Conservation (phyloP, 2,329 filamentous ascomycete genomes). For the Macroventuria anomochaeta region DNA sequence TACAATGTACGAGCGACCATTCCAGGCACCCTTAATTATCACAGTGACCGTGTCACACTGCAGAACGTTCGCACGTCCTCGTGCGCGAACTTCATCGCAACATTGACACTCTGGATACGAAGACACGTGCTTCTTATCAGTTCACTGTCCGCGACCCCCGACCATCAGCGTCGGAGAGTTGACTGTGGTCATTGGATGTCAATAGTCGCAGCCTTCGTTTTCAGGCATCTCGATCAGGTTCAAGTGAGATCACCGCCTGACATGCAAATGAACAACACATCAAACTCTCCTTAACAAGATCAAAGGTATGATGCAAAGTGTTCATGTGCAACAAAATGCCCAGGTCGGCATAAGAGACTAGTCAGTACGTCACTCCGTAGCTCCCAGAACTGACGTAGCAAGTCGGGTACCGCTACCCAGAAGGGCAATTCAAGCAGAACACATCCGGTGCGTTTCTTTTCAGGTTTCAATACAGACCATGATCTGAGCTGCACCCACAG, state of each 20-base stretch:
- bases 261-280: background rate
- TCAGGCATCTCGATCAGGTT: background rate
- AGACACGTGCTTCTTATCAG: background rate
- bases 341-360: background rate
- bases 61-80: background rate
- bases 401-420: slow-evolving; percentile 7
- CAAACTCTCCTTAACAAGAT: background rate
- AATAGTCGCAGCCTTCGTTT: background rate
- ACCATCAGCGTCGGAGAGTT: background rate
- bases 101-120: background rate
- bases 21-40: background rate
- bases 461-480: slow-evolving; percentile 16
- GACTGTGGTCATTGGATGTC: background rate
- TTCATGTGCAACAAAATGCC: slow-evolving; percentile 6
- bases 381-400: slow-evolving; percentile 9
- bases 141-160: background rate
- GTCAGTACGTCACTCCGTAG: background rate
- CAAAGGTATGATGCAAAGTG: slow-evolving; percentile 8
- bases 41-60: background rate
- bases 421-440: background rate
- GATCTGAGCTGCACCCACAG: slow-evolving; percentile 1
- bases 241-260: background rate
- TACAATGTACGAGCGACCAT: background rate
- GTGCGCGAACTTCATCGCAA: background rate
- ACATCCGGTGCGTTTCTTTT: slow-evolving; percentile 14